Percentiles rank a stretch among this genome's conserved stretches.
These are phyloP conservation scores for Solanum lignicaule DNA, from an alignment of 257 asterid species.

Conservation along the genomic window DNA sequence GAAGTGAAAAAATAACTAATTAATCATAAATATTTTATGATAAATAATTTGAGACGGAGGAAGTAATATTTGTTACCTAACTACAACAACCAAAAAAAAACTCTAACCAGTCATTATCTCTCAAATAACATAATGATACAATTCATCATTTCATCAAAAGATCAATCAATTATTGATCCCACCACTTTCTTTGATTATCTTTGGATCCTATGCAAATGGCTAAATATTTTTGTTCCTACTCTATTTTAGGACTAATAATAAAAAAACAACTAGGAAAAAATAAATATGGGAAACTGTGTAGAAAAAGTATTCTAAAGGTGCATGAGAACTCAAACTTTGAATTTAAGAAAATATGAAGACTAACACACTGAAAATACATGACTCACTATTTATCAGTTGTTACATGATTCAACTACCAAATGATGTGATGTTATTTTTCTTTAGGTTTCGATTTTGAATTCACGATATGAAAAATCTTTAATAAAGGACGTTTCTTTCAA, in stretches of 20 bases:
- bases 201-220: constrained; percentile 46
- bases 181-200: constrained; percentile 25
- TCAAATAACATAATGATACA: neutral
- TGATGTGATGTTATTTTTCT: neutral
- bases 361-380: neutral
- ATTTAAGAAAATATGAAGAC: neutral
- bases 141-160: neutral
- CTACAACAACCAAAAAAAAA: neutral
- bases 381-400: neutral
- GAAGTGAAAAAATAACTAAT: neutral
- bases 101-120: constrained; percentile 1
- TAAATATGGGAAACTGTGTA: neutral
- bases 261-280: neutral
- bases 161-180: constrained; percentile 34
- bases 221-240: neutral
- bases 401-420: neutral
- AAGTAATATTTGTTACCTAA: neutral
- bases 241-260: constrained; percentile 4
- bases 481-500: rapidly evolving
- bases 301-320: neutral
- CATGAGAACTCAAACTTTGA: neutral
- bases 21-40: neutral
- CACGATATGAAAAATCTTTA: neutral
- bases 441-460: neutral
- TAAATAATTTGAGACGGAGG: neutral